Evolutionary conservation across 495 filamentous ascomycete species (phyloP), one percentile per base, ranked within the genome.

Genomic region (Lophium mytilinum): DNA sequence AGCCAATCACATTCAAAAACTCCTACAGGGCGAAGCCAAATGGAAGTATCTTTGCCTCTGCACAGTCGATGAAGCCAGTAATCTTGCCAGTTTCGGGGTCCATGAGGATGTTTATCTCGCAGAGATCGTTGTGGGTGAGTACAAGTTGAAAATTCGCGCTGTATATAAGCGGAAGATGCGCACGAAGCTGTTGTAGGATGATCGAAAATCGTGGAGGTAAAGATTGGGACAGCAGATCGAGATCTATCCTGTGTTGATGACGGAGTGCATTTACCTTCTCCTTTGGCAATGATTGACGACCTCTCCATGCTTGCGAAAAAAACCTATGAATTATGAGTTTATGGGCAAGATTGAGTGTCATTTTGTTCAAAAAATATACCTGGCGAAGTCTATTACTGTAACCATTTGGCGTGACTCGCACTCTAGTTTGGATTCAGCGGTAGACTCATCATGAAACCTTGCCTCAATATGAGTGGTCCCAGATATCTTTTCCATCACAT

Each of bases 91-190:
- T 72, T 57, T 63, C 40, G 5, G 68, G 64, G 42, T 76, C 68
- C 30, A 75, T 54, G 7, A 78, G 58, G 18, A 78, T 68, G 66
- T 77, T 79, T 49, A 75, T 74, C 41, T 68, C 62, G 51, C 67
- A 72, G 36, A 81, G 66, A 60, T 80, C 76, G 10, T 61, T 68
- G 56, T 80, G 74, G 12, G 67, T 76, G 37, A 80, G 73, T 53
- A 76, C 67, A 12, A 49, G 14, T 49, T 24, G 53, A 14, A 14
- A 45, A 17, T 2, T 8, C 39, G 15, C 2, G 2, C 5, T 17
- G 39, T 30, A 45, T 24, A 55, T 19, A 12, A 55, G 21, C 12
- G 39, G 15, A 3, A 33, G 24, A 55, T 33, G 24, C 14, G 14
- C 46, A 12, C 41, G 9, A 45, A 45, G 41, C 41, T 45, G 10